Evolutionary conservation across 306 rosid genomes (phyloP), one percentile per base, ranked within the genome.

Genomic region (Cucumis cinereus): DNA sequence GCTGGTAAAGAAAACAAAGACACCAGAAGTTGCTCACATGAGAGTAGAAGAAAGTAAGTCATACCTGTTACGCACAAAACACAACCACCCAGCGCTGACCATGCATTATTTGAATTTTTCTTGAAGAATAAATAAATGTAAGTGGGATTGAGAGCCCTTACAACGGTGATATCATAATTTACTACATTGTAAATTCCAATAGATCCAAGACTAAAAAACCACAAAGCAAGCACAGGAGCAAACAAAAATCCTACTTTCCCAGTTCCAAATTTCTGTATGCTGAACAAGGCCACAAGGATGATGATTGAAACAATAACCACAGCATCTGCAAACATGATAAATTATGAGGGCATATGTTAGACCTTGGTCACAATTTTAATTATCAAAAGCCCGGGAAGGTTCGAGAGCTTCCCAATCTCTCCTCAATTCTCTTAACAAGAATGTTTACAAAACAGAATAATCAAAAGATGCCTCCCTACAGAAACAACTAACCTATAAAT

Each of bases 71-170:
- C 86, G 81, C 98, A 94, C 76, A 94, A 83, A 82, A 94, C 94
- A 83, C 98, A 94, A 81, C 98, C 98, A 75, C 98, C 98, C 68
- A 94, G 97, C 73, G 97, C 91, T 77, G 93, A 90, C 98, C 98
- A 91, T 9, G 96, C 98, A 38, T 58, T 60, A 61, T 26, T 83
- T 69, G 84, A 80, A 75, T 94, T 85, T 78, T 79, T 90, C 87
- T 89, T 85, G 89, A 94, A 91, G 96, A 94, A 94, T 49, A 79
- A 88, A 83, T 86, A 94, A 78, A 94, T 85, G 85, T 94, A 91
- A 78, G 86, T 88, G 1, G 99, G 97, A 90, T 94, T 92, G 86
- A 94, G 67, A 73, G 99, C 99, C 87, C 84, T 90, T 79, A 94
- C 72, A 79, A 91, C 95, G 0, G 87, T 84, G 56, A 86, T 56